Conservation (phyloP, 2,329 filamentous ascomycete species). For the Sphaceloma murrayae region DNA sequence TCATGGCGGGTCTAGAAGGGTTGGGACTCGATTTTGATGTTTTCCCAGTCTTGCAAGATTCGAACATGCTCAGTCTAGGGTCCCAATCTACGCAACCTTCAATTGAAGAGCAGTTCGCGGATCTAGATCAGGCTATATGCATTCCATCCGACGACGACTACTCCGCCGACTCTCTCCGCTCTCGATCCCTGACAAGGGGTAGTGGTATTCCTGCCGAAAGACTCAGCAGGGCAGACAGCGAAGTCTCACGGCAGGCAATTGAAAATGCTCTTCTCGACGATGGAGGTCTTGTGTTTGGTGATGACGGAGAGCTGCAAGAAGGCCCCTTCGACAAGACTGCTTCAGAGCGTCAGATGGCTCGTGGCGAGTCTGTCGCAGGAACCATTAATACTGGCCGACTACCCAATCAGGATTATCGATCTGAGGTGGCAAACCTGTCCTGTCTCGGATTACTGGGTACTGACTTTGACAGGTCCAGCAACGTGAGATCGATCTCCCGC, state of each 20-base stretch:
- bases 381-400: too few relatives aligned
- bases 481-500: neutral
- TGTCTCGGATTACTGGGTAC: too few relatives aligned
- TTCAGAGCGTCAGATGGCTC: too few relatives aligned
- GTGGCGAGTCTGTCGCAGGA: too few relatives aligned
- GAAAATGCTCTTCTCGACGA: constrained; percentile 29
- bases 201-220: constrained; percentile 1
- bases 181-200: neutral
- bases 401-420: too few relatives aligned
- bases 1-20: constrained; percentile 48
- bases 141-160: neutral
- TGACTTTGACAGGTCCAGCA: neutral
- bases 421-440: too few relatives aligned
- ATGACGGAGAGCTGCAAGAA: constrained; percentile 50
- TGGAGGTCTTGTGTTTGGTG: constrained; percentile 48
- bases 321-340: neutral
- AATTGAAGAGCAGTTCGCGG: neutral
- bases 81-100: constrained; percentile 3
- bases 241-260: constrained; percentile 2
- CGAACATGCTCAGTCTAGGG: neutral
- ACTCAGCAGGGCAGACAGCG: constrained; percentile 8
- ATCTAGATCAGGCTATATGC: neutral
- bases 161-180: neutral
- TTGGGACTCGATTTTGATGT: constrained; percentile 39
- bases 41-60: constrained; percentile 23